These are phyloP conservation scores for Tolypocladium amazonense DNA, from an alignment of 2,329 filamentous ascomycete species.

Conservation along the genomic window DNA sequence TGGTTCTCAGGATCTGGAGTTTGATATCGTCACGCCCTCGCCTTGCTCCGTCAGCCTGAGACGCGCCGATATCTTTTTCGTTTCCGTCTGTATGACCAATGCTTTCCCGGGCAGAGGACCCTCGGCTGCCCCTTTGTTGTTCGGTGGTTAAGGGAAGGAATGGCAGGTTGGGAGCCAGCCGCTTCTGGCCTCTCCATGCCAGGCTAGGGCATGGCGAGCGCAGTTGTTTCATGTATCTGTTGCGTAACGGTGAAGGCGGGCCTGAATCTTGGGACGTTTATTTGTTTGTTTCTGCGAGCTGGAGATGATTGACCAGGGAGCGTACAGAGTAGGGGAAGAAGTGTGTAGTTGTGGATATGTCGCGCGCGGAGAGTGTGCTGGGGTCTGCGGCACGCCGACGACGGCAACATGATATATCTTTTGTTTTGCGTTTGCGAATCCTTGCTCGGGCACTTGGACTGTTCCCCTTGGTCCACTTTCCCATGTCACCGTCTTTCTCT, in stretches of 20 bases:
- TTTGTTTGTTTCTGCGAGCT: conserved; percentile 13
- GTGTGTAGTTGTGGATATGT: conserved; percentile 10
- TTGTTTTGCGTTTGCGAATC: conserved; percentile 15
- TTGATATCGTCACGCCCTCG: conserved; percentile 27
- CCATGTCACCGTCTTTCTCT: background rate
- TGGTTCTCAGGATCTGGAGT: conserved; percentile 30
- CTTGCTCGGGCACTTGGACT: background rate
- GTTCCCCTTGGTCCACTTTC: background rate
- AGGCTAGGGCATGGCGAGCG: conserved; percentile 17
- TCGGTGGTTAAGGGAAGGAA: background rate
- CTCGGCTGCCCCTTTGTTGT: background rate
- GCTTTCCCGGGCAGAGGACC: conserved; percentile 5
- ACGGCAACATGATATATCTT: conserved; percentile 38
- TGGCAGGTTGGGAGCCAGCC: background rate
- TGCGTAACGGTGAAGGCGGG: conserved; percentile 17
- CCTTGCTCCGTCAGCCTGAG: conserved; percentile 11
- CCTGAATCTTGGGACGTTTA: conserved; percentile 18
- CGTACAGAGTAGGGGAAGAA: conserved; percentile 10
- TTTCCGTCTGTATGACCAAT: background rate
- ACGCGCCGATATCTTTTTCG: background rate
- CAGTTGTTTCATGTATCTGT: conserved; percentile 23
- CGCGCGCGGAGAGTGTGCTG: conserved; percentile 10
- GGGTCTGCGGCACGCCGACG: conserved; percentile 27
- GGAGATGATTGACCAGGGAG: conserved; percentile 19
- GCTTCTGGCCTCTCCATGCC: background rate